These are phyloP conservation scores for Cystobasidium onofrii DNA, from an alignment of 768 basidiomycete species.

Conservation along the genomic window DNA sequence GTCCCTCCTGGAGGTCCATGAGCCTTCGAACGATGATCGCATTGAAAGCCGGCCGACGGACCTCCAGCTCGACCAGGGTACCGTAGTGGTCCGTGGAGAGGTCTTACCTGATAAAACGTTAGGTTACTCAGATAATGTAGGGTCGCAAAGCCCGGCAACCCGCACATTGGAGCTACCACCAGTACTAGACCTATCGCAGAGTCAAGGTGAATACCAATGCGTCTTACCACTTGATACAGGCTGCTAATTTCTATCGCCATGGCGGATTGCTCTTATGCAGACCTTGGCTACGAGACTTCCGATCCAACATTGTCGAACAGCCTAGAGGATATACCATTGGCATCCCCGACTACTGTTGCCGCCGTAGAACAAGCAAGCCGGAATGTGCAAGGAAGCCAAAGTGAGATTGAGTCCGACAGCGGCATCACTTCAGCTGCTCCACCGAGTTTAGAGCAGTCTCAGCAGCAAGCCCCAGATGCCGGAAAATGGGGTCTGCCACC, in stretches of 20 bases:
- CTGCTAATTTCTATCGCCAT: too few species aligned
- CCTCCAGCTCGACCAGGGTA: not conserved
- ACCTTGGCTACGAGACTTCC: not conserved
- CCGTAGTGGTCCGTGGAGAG: not conserved
- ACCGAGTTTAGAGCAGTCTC: not conserved
- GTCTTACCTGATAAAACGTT: not conserved
- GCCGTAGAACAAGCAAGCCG: not conserved
- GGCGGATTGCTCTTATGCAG: not conserved
- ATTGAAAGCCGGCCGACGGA: not conserved
- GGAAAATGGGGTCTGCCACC: not conserved
- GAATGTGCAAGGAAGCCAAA: not conserved
- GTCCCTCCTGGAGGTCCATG: not conserved
- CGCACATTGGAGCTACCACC: constrained; percentile 5
- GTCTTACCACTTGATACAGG: too few species aligned
- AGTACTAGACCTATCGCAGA: not conserved
- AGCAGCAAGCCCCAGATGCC: not conserved
- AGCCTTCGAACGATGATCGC: not conserved
- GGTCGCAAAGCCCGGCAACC: not conserved
- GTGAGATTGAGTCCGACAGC: not conserved
- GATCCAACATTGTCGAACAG: not conserved
- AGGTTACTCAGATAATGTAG: not conserved
- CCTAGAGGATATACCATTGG: not conserved
- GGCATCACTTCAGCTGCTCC: not conserved
- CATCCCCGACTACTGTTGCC: constrained; percentile 15
- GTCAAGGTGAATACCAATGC: not conserved